Evolutionary conservation across 2,329 filamentous ascomycete genomes (phyloP).

Genomic region (Plenodomus lindquistii): DNA sequence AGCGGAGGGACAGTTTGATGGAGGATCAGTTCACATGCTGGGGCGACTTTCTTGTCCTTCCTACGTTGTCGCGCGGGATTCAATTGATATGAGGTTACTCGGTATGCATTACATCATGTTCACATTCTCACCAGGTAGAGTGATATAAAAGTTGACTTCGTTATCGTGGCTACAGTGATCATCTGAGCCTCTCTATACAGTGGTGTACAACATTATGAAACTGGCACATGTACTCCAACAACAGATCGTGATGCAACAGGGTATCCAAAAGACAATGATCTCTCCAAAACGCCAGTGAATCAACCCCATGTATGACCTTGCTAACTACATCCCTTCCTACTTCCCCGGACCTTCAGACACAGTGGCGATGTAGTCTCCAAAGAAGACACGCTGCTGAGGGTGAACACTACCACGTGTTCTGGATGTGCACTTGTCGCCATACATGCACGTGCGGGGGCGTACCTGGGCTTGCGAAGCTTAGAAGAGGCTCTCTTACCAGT

Average conservation of each 20-base stretch:
- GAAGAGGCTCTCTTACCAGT: no score
- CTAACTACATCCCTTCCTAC: background rate
- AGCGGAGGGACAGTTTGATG: background rate
- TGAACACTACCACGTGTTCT: background rate
- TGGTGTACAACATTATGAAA: background rate
- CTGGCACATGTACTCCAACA: background rate
- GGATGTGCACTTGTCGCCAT: background rate
- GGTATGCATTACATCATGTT: background rate
- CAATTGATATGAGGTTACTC: background rate
- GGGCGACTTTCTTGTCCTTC: slow-evolving; percentile 2
- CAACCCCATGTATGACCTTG: background rate
- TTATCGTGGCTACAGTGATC: background rate
- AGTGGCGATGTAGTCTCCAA: background rate
- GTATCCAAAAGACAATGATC: no score
- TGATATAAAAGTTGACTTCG: background rate
- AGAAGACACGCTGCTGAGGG: background rate
- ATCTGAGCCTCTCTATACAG: background rate
- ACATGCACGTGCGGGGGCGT: background rate
- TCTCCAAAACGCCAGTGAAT: background rate
- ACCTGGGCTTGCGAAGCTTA: background rate
- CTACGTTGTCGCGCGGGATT: background rate
- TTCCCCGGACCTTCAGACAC: background rate
- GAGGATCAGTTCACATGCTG: background rate
- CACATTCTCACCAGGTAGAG: background rate
- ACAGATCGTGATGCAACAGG: no score